Evolutionary conservation across 2,329 filamentous ascomycete species (phyloP).

Genomic region (Paraphaeosphaeria minitans): DNA sequence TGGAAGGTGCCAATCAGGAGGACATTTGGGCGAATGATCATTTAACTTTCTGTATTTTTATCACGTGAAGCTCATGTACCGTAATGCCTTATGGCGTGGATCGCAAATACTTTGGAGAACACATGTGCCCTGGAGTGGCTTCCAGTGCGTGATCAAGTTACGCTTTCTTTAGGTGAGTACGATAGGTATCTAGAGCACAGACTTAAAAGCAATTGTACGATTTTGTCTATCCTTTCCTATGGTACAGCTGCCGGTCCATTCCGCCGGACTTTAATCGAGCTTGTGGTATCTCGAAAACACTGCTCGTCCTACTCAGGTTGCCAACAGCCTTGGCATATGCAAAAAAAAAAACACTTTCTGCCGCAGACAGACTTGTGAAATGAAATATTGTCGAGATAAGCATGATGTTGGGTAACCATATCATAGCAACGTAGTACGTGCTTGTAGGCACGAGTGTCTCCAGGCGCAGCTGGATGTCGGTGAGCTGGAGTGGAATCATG

Average conservation of each 20-base stretch:
- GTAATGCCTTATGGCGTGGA: too few species aligned
- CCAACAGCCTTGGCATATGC: neutral
- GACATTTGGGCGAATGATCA: neutral
- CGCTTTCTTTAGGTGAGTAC: too few species aligned
- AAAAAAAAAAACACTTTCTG: neutral
- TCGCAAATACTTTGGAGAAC: too few species aligned
- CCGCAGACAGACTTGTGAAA: too few species aligned
- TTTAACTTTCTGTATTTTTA: neutral
- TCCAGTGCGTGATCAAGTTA: too few species aligned
- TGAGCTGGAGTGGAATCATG: neutral
- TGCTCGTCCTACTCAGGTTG: neutral
- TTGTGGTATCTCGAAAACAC: neutral
- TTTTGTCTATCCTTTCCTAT: neutral
- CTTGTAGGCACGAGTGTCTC: too few species aligned
- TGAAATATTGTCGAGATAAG: neutral
- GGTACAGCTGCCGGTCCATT: neutral
- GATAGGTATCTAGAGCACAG: neutral
- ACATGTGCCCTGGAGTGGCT: too few species aligned
- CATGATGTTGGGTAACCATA: neutral
- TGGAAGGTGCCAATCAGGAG: neutral
- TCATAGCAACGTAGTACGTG: neutral
- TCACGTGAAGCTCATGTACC: too few species aligned
- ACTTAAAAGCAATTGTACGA: neutral
- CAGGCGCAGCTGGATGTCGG: neutral
- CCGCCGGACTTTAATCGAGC: neutral